phyloP scores from a whole-genome alignment of 1,284 basidiomycete genomes.

The Takashimella koratensis region DNA sequence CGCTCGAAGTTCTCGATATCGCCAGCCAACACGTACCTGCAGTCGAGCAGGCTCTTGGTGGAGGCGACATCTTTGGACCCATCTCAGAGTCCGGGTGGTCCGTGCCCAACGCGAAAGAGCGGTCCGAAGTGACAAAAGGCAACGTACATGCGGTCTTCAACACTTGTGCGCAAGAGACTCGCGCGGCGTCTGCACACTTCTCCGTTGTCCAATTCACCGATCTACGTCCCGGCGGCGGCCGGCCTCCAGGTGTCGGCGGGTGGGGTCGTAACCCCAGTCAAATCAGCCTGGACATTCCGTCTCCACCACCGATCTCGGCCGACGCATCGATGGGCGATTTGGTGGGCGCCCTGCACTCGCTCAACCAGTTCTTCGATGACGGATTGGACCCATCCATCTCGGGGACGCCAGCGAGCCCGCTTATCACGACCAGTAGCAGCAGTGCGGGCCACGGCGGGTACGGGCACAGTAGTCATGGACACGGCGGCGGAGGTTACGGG shows the following conservation, averaged over 20 bases:
- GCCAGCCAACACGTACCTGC: constrained; percentile 73
- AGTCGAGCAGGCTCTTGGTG: constrained; percentile 72
- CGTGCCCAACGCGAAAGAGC: constrained; percentile 62
- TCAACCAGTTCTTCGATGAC: constrained; percentile 81
- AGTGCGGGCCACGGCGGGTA: neutral
- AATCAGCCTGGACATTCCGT: constrained; percentile 50
- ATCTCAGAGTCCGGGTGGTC: constrained; percentile 82
- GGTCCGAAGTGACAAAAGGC: constrained; percentile 62
- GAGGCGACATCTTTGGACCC: constrained; percentile 73
- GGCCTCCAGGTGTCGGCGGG: neutral
- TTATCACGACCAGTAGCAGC: neutral
- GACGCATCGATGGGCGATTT: constrained; percentile 65
- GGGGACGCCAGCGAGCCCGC: neutral
- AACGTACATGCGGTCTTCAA: constrained; percentile 81
- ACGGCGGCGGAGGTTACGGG: constrained; percentile 4
- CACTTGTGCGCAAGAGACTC: constrained; percentile 64
- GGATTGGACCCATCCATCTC: constrained; percentile 19
- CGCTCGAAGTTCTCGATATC: constrained; percentile 82
- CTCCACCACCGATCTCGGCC: constrained; percentile 65
- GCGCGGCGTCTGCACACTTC: constrained; percentile 49
- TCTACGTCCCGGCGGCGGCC: constrained; percentile 8
- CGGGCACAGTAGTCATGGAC: neutral
- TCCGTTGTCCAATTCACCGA: constrained; percentile 47
- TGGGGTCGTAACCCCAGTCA: constrained; percentile 14
- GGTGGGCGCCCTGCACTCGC: constrained; percentile 78